Evolutionary conservation across 106 monocot genomes (phyloP).

Genomic region (Dendrobium officinale): DNA sequence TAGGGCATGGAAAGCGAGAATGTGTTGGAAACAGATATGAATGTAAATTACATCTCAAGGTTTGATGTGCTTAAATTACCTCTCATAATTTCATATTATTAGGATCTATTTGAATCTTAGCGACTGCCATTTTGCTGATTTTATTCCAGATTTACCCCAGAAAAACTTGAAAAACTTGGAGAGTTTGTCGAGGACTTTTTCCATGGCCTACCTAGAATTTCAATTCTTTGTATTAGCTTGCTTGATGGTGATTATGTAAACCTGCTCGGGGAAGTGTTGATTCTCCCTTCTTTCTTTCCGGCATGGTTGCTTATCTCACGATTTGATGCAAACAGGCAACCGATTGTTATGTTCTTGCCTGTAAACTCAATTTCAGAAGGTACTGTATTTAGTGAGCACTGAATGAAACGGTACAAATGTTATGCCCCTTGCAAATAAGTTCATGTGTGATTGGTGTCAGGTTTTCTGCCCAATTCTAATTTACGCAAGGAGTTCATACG

Average conservation of each 20-base stretch:
- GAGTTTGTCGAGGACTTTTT: constrained; percentile 55
- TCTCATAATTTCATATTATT: neutral
- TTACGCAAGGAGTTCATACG: neutral
- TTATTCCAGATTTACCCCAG: constrained; percentile 36
- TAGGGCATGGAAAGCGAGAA: neutral
- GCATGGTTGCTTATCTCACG: constrained; percentile 85
- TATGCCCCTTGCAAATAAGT: neutral
- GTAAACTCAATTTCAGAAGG: constrained; percentile 47
- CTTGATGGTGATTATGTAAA: constrained; percentile 64
- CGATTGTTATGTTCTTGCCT: constrained; percentile 69
- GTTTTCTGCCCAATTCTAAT: constrained; percentile 16
- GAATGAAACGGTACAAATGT: neutral
- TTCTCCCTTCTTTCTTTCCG: constrained; percentile 56
- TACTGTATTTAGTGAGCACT: constrained; percentile 10
- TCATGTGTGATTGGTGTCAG: constrained; percentile 20
- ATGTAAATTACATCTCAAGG: neutral
- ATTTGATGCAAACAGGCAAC: constrained; percentile 35
- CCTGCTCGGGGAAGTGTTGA: constrained; percentile 52
- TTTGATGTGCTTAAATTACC: neutral
- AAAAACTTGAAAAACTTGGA: constrained; percentile 54
- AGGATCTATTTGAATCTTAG: neutral
- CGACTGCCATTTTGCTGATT: neutral
- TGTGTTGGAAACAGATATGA: neutral
- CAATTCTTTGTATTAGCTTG: constrained; percentile 72
- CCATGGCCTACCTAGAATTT: constrained; percentile 39